A percentile compares a stretch with the other conserved stretches of the same genome.
These are phyloP conservation scores for Zygnema circumcarinatum DNA, from an alignment of 139 green algal genomes.

Conservation along the genomic window DNA sequence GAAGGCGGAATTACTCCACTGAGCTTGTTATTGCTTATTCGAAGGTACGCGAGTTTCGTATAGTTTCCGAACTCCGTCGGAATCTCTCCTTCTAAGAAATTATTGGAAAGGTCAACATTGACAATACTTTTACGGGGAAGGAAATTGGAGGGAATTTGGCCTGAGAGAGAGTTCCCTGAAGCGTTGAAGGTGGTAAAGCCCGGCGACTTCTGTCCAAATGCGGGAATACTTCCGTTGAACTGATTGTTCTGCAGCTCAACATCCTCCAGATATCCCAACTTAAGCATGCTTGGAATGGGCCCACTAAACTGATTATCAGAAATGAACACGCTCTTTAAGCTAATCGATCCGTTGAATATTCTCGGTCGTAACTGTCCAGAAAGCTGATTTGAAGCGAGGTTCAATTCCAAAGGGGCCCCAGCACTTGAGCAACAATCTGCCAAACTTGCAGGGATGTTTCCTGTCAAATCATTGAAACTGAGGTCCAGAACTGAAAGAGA, in stretches of 20 bases:
- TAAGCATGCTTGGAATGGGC: not conserved
- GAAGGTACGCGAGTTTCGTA: not conserved
- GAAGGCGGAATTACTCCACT: not conserved
- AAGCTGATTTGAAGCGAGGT: not conserved
- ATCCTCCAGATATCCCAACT: not conserved
- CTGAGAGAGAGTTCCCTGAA: not conserved
- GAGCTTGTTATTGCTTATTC: not conserved
- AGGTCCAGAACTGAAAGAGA: slow-evolving; percentile 36
- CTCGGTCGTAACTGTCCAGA: not conserved
- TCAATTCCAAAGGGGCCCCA: not conserved
- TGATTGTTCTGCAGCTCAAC: slow-evolving; percentile 11
- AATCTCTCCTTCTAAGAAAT: not conserved
- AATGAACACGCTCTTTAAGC: not conserved
- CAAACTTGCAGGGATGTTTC: slow-evolving; percentile 31
- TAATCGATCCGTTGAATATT: not conserved
- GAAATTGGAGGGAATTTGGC: not conserved
- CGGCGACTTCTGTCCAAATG: not conserved
- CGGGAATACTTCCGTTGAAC: slow-evolving; percentile 18
- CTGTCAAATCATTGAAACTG: slow-evolving; percentile 25
- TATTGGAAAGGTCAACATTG: slow-evolving; percentile 16
- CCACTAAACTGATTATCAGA: slow-evolving; percentile 17
- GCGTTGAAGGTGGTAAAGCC: not conserved
- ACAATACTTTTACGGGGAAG: not conserved
- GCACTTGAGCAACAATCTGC: not conserved
- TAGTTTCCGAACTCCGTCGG: not conserved